Evolutionary conservation across 1,284 basidiomycete species (phyloP), one percentile per base, ranked within the genome.

Genomic region (Pseudozyma hubeiensis): DNA sequence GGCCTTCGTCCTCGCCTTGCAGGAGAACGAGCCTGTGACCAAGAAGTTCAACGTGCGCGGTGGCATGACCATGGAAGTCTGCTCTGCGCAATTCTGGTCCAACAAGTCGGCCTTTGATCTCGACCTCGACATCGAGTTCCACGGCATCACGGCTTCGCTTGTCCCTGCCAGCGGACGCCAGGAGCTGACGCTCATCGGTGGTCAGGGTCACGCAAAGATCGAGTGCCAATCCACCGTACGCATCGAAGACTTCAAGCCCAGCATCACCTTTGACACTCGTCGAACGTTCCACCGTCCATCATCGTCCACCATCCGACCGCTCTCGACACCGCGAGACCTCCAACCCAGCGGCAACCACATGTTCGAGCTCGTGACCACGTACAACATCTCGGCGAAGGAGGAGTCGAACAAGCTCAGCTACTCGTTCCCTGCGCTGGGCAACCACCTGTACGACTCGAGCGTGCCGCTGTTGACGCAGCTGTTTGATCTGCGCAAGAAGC

Each of bases 11-110:
- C 47, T 84, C n/a, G 70, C 73, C 9, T 58, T 84, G 47, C 76
- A 78, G 50, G 80, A 84, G 64, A 75, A 79, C 59, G 84, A 85
- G 68, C 79, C 84, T 4, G 78, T 84, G 19, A 70, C 57, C 29
- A 83, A 83, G 60, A 79, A 78, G 60, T 68, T 85, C 52, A 53
- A 48, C 24, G 82, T 85, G n/a, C 75, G 70, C 17, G 81, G 81
- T 19, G 84, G 81, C 16, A 65, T 76, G 59, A 84, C 84, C 8
- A 69, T 85, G 68, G 84, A 85, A 52, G 62, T 85, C 31, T 83
- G 80, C 62, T 74, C 80, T 4, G 83, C 84, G 14, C 81, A 85
- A 70, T 83, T 84, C 72, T 85, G 83, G 81, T 80, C 78, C 53
- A 76, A 75, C 53, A 69, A 73, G 47, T 74, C 79, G 10, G 77